Conservation (phyloP, 352 stramenopile genomes). For the Blastocystis sp. region DNA sequence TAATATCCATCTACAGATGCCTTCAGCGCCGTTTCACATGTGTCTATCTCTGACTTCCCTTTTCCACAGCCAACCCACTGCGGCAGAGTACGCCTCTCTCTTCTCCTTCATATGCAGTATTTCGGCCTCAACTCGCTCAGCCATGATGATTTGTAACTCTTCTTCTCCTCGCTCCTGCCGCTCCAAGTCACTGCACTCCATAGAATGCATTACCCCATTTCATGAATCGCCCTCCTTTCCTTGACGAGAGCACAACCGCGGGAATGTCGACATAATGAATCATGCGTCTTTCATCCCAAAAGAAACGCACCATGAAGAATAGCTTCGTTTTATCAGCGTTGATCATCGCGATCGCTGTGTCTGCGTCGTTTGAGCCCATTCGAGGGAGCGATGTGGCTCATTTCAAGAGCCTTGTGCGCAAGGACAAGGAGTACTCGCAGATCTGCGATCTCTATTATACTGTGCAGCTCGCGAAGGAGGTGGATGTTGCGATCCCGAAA, state of each 20-base stretch:
- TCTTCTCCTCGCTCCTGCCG: neutral
- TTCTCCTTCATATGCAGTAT: conserved; percentile 11
- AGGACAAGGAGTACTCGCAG: conserved; percentile 10
- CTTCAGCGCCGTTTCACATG: neutral
- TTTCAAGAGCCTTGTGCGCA: conserved; percentile 9
- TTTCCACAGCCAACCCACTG: conserved; percentile 1
- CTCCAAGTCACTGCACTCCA: neutral
- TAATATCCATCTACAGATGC: neutral
- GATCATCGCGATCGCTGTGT: neutral
- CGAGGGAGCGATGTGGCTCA: conserved; percentile 18
- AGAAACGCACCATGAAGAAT: conserved; percentile 10
- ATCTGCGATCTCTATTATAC: conserved; percentile 29
- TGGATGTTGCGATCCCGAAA: neutral
- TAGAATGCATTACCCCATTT: neutral
- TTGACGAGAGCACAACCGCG: neutral
- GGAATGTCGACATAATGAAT: neutral
- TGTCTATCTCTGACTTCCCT: conserved; percentile 7
- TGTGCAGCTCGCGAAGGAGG: conserved; percentile 25
- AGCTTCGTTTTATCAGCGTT: neutral
- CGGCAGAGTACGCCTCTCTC: conserved; percentile 32
- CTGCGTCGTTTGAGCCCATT: neutral
- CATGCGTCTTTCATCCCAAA: neutral
- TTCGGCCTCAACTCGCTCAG: conserved; percentile 26
- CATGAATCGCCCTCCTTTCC: neutral
- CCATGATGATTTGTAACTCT: neutral